Percentiles rank a stretch among this genome's conserved stretches.
Evolutionary conservation across 768 basidiomycete species (phyloP).

Genomic region (Pholiota conissans): DNA sequence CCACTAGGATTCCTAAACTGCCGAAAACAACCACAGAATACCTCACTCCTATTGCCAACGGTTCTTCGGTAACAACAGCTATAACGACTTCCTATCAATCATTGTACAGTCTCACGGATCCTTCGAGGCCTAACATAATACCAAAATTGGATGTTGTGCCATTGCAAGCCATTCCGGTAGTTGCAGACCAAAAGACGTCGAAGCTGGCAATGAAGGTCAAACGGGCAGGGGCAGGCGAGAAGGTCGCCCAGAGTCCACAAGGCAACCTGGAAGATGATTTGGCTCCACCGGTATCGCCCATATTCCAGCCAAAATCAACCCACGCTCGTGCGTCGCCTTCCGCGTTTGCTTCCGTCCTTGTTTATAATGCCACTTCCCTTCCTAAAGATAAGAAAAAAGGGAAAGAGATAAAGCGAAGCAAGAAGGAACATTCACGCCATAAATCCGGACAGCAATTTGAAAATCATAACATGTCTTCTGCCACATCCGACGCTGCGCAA

Average conservation of each 20-base stretch:
- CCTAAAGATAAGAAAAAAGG: conserved; percentile 34
- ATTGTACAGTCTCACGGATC: conserved; percentile 60
- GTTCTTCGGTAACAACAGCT: conserved; percentile 78
- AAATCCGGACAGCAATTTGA: background rate
- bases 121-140: conserved; percentile 39
- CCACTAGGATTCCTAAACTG: conserved; percentile 45
- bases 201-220: conserved; percentile 79
- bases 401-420: conserved; percentile 28
- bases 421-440: conserved; percentile 17
- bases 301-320: conserved; percentile 55
- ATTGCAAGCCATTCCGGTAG: conserved; percentile 24
- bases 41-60: conserved; percentile 79
- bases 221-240: conserved; percentile 53
- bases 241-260: conserved; percentile 16
- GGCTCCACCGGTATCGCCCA: conserved; percentile 40
- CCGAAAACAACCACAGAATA: conserved; percentile 62
- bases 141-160: conserved; percentile 46
- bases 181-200: conserved; percentile 47
- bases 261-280: conserved; percentile 38
- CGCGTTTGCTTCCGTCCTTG: conserved; percentile 71
- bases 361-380: conserved; percentile 47
- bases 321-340: conserved; percentile 76
- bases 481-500: background rate
- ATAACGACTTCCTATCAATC: conserved; percentile 83
- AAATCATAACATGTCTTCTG: no score